These are phyloP conservation scores for Penicillium arizonense DNA, from an alignment of 495 filamentous ascomycete species.

Conservation along the genomic window DNA sequence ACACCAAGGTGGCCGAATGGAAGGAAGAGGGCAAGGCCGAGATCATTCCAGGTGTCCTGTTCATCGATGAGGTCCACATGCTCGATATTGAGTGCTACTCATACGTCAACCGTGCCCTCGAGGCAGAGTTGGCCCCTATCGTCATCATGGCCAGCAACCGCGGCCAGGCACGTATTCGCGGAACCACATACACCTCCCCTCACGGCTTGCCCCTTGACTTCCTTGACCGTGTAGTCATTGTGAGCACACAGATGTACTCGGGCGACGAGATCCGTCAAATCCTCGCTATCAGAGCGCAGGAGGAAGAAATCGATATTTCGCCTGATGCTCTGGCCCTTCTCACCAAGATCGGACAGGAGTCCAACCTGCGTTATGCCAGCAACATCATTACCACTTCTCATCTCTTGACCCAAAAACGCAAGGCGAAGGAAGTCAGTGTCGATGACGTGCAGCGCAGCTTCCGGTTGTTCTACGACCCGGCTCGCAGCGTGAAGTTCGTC, in stretches of 20 bases:
- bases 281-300: conserved; percentile 83
- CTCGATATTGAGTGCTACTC: conserved; percentile 99
- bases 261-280: conserved; percentile 88
- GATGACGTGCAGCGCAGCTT: conserved; percentile 93
- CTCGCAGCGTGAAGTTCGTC: conserved; percentile 86
- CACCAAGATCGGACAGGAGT: conserved; percentile 92
- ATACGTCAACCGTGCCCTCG: conserved; percentile 95
- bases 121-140: conserved; percentile 90
- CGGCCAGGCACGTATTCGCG: conserved; percentile 86
- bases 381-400: conserved; percentile 94
- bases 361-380: conserved; percentile 87
- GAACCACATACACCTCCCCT: conserved; percentile 86
- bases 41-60: conserved; percentile 95
- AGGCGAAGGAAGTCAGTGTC: conserved; percentile 74
- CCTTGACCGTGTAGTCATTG: conserved; percentile 92
- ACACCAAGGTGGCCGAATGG: conserved; percentile 97
- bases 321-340: conserved; percentile 86
- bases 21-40: conserved; percentile 98
- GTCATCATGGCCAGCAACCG: conserved; percentile 99
- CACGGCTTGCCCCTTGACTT: conserved; percentile 96
- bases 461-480: conserved; percentile 86
- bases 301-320: conserved; percentile 91
- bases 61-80: conserved; percentile 99
- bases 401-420: conserved; percentile 76
- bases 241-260: conserved; percentile 89